Base-by-base conservation (phyloP, 1,284 basidiomycete genomes). In the Leucoagaricus sp. region DNA sequence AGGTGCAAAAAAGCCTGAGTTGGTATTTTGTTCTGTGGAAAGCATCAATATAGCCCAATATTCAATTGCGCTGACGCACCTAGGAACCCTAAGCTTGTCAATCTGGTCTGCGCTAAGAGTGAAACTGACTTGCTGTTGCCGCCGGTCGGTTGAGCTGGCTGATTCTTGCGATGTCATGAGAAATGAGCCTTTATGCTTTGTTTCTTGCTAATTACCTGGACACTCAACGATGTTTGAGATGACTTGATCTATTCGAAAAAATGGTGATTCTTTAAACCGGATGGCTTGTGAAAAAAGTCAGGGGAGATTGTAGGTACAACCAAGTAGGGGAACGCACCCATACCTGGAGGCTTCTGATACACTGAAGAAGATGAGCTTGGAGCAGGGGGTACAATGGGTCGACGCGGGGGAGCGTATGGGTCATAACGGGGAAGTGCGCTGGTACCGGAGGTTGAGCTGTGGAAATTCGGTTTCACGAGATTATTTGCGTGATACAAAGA, bases 1-100 rank as follows among this genome's bases (percentile, higher is more conserved):
- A 95, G 0, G 96, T 95, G 75, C 94, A 96, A 73, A 94, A 97
- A 8, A 98, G 73, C 21, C 95, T 89, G 26, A 98, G 77, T 70
- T 94, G 91, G 68, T 87, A 89, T 63, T 82, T 86, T 15, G 83
- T 71, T 33, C 90, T 93, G 53, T 19, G 34, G 44, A 50, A 49
- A 51, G 28, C 52, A 44, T 56, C 33, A 48, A 53, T 34, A 31
- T 25, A 49, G 44, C 61, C 51, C n/a, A 42, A 21, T 45, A 28
- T 53, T 29, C 21, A 55, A 58, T 15, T 49, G 44, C 8, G 13
- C 12, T 48, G 15, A 59, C 72, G 55, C 65, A 87, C 87, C 74
- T 78, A 17, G 79, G 62, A 31, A 78, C 73, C 58, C 73, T 77
- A 53, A 94, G 67, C 69, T 89, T 91, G 47, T 71, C 63, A 4